These are phyloP conservation scores for Kitagawia praeruptora DNA, from an alignment of 129 eudicot species.

Conservation along the genomic window DNA sequence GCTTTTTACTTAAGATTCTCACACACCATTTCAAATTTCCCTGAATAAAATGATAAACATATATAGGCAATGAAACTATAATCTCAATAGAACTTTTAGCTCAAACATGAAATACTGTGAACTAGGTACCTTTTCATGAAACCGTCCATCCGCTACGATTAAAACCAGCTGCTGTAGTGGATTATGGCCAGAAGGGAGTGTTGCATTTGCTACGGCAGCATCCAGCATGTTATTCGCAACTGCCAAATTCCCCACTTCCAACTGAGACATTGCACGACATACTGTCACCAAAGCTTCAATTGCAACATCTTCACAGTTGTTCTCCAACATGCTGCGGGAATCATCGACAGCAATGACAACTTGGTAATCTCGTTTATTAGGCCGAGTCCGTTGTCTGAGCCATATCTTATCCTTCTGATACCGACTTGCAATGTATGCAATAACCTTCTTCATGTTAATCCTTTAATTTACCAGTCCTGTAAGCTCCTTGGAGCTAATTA, in stretches of 20 bases:
- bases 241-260: slow-evolving; percentile 87
- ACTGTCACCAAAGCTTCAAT: slow-evolving; percentile 94
- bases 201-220: slow-evolving; percentile 59
- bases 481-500: slow-evolving; percentile 95
- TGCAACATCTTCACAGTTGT: slow-evolving; percentile 67
- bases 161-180: slow-evolving; percentile 92
- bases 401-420: slow-evolving; percentile 92
- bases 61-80: neutral
- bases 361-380: slow-evolving; percentile 91
- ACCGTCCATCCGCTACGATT: slow-evolving; percentile 88
- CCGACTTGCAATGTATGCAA: slow-evolving; percentile 85
- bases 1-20: slow-evolving; percentile 55
- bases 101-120: neutral
- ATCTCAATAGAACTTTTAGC: neutral
- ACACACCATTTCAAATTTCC: slow-evolving; percentile 72
- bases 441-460: slow-evolving; percentile 96
- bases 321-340: slow-evolving; percentile 97
- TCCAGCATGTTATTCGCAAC: slow-evolving; percentile 80
- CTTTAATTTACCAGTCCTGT: slow-evolving; percentile 91
- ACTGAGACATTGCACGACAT: slow-evolving; percentile 93
- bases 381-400: slow-evolving; percentile 84
- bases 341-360: slow-evolving; percentile 93
- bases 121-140: slow-evolving; percentile 55
- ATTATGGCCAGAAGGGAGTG: slow-evolving; percentile 79
- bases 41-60: slow-evolving; percentile 21